Evolutionary conservation across 1,284 basidiomycete genomes (phyloP), one percentile per base, ranked within the genome.

Genomic region (Phellopilus nigrolimitatus): DNA sequence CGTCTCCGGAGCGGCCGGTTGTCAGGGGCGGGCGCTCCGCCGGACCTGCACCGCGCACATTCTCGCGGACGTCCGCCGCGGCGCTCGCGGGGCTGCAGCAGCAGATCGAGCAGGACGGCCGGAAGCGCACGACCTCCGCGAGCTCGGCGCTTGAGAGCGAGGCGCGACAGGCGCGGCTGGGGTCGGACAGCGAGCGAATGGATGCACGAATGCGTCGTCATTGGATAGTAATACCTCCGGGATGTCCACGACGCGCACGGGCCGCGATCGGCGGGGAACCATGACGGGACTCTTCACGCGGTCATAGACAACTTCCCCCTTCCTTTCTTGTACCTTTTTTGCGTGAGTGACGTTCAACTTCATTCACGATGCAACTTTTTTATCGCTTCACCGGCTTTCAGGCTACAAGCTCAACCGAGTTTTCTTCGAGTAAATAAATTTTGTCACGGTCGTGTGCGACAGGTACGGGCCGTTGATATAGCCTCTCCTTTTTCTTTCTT

Each of bases 51-150:
- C 66, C 54, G 28, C 76, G 79, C 4, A 82, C 79, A 1, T 82
- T 86, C 62, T 85, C 84, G 2, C 75, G 80, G 2, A 75, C 83
- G 15, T 77, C 75, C 9, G 73, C 79, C 21, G 71, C 69, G 33
- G 75, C 82, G 0, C 64, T 84, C 19, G 77, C 64, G 36, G 74
- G 79, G 31, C 62, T 84, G 30, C 76, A 80, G 58, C 74, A 79
- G 58, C 77, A 68, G 58, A 77, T 62, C 62, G 71, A 61, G 59
- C 72, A 54, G 62, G 72, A 58, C 51, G 67, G 62, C 62, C 71
- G 66, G 52, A 68, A 66, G 56, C 72, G 72, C 36, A 68, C 67
- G 19, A 64, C 63, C 2, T 74, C 71, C 8, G 66, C 58, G 6
- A 57, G 59, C 38, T 65, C 65, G 4, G 36, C 44, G 13, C 15